A percentile compares a stretch with the other conserved stretches of the same genome.
Evolutionary conservation across 2,329 filamentous ascomycete genomes (phyloP).

Genomic region (Ophiosphaerella narmari): DNA sequence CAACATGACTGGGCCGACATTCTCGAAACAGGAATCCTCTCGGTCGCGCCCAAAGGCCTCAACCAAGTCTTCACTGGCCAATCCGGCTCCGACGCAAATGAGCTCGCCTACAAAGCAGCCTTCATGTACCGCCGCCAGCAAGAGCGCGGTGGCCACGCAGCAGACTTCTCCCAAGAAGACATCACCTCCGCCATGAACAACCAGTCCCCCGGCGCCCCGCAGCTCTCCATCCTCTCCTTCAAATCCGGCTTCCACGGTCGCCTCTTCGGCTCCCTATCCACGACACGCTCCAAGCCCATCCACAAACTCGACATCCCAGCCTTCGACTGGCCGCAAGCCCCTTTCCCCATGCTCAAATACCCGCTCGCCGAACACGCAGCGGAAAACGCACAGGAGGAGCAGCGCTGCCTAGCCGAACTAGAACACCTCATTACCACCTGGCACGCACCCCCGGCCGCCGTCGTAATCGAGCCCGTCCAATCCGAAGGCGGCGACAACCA

Average conservation of each 20-base stretch:
- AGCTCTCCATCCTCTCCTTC: slow-evolving; percentile 87
- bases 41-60: slow-evolving; percentile 79
- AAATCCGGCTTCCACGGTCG: slow-evolving; percentile 88
- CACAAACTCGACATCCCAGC: slow-evolving; percentile 95
- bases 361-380: slow-evolving; percentile 77
- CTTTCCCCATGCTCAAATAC: slow-evolving; percentile 85
- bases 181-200: slow-evolving; percentile 78
- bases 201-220: slow-evolving; percentile 74
- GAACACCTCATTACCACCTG: slow-evolving; percentile 80
- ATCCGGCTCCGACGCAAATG: slow-evolving; percentile 90
- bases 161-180: slow-evolving; percentile 81
- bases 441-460: slow-evolving; percentile 78
- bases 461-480: slow-evolving; percentile 89
- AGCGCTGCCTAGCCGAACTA: slow-evolving; percentile 79
- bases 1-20: slow-evolving; percentile 81
- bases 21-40: slow-evolving; percentile 78
- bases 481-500: slow-evolving; percentile 96
- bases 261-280: slow-evolving; percentile 84
- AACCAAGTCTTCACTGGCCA: slow-evolving; percentile 90
- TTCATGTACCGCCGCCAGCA: slow-evolving; percentile 89
- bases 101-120: slow-evolving; percentile 91
- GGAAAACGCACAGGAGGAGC: slow-evolving; percentile 82
- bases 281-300: slow-evolving; percentile 89
- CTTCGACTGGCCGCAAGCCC: slow-evolving; percentile 92
- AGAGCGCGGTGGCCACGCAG: slow-evolving; percentile 76